A percentile compares a stretch with the other conserved stretches of the same genome.
Evolutionary conservation across 305 asterid species (phyloP).

Genomic region (Fraxinus angustifolia): DNA sequence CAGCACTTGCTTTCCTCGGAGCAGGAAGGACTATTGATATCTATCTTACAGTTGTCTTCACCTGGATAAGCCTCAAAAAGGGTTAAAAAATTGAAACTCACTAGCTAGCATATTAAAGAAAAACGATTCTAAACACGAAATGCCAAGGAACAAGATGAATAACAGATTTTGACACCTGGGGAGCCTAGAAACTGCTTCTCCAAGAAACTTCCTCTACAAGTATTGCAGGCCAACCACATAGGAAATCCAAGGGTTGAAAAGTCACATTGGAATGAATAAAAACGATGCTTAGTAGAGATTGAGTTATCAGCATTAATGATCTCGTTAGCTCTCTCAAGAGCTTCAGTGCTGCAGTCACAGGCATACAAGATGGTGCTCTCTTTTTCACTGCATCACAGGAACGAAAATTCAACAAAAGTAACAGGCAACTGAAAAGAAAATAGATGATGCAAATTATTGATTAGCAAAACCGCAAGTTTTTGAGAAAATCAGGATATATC

Average conservation of each 20-base stretch:
- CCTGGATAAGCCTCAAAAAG: slow-evolving; percentile 34
- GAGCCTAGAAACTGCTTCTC: slow-evolving; percentile 27
- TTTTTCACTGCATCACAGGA: slow-evolving; percentile 45
- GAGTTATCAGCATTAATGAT: slow-evolving; percentile 45
- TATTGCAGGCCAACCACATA: slow-evolving; percentile 59
- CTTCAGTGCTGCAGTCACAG: slow-evolving; percentile 83
- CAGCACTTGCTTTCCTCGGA: slow-evolving; percentile 46
- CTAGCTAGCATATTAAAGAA: slow-evolving; percentile 1
- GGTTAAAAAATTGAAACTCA: background rate
- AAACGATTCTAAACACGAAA: slow-evolving; percentile 10
- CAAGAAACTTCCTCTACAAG: slow-evolving; percentile 39
- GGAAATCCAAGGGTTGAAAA: slow-evolving; percentile 62
- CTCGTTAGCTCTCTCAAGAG: slow-evolving; percentile 75
- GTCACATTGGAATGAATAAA: slow-evolving; percentile 69
- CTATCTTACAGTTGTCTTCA: slow-evolving; percentile 26
- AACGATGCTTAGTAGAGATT: slow-evolving; percentile 42
- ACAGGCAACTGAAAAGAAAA: background rate
- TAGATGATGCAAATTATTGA: slow-evolving; percentile 2
- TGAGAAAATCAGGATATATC: background rate
- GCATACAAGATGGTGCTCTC: slow-evolving; percentile 61
- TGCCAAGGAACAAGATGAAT: background rate
- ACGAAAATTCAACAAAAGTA: slow-evolving; percentile 16
- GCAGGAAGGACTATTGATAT: slow-evolving; percentile 21
- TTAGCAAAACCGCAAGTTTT: background rate
- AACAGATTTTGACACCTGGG: slow-evolving; percentile 37